Evolutionary conservation across 768 basidiomycete genomes (phyloP).

Genomic region (Auricularia sp.): DNA sequence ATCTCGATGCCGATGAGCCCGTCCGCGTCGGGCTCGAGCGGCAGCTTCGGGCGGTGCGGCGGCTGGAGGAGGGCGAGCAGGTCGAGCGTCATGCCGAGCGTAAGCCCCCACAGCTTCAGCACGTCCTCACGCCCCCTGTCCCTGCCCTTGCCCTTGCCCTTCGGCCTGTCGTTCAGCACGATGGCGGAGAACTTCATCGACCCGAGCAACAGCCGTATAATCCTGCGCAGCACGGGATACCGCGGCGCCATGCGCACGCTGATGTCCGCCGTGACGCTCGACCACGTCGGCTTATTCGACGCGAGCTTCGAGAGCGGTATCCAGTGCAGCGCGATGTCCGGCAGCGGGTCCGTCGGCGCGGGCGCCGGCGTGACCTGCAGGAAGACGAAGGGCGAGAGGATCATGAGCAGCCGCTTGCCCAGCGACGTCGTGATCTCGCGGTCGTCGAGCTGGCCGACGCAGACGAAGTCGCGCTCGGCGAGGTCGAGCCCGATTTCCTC

Average conservation of each 20-base stretch:
- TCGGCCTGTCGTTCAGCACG: conserved; percentile 36
- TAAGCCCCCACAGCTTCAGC: conserved; percentile 92
- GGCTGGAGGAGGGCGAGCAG: conserved; percentile 78
- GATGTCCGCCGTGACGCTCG: conserved; percentile 87
- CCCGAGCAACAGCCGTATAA: conserved; percentile 73
- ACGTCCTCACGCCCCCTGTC: conserved; percentile 16
- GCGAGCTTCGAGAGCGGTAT: conserved; percentile 51
- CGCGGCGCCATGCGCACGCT: conserved; percentile 83
- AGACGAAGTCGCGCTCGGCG: conserved; percentile 81
- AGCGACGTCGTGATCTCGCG: conserved; percentile 96
- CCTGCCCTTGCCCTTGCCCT: conserved; percentile 10
- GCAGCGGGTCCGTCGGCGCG: conserved; percentile 64
- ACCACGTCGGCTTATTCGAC: conserved; percentile 54
- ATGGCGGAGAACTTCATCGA: conserved; percentile 86
- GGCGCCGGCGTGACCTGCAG: conserved; percentile 69
- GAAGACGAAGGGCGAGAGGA: conserved; percentile 92
- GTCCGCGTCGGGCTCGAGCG: conserved; percentile 14
- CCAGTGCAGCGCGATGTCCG: conserved; percentile 76
- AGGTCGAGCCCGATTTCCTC: conserved; percentile 97
- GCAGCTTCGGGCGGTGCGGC: conserved; percentile 20
- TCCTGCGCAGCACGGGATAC: conserved; percentile 53
- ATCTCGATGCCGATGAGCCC: conserved; percentile 15
- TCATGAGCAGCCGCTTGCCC: conserved; percentile 95
- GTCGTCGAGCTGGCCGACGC: conserved; percentile 90
- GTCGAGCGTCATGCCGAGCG: conserved; percentile 91